A percentile compares a stretch with the other conserved stretches of the same genome.
phyloP scores from a whole-genome alignment of 2,329 filamentous ascomycete species.

The Leptographium galeiforme region DNA sequence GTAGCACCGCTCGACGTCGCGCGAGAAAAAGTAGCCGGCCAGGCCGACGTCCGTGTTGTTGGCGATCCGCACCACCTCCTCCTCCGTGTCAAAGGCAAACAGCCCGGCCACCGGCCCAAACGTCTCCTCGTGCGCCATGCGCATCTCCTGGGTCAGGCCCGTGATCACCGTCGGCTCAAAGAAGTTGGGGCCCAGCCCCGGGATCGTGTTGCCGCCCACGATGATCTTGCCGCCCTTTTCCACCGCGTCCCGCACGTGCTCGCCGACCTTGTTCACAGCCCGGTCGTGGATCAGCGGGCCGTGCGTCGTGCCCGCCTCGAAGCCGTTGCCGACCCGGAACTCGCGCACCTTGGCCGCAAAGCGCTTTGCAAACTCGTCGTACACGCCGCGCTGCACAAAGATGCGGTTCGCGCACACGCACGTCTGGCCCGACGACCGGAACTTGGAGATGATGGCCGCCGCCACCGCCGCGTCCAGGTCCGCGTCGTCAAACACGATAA shows the following conservation, averaged over 20 bases:
- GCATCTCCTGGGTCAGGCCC: conserved; percentile 77
- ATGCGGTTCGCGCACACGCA: conserved; percentile 84
- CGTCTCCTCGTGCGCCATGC: conserved; percentile 75
- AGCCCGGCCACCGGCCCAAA: conserved; percentile 89
- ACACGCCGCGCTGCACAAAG: conserved; percentile 65
- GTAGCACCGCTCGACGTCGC: conserved; percentile 43
- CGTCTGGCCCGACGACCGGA: conserved; percentile 88
- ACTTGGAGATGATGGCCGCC: conserved; percentile 77
- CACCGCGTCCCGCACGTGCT: conserved; percentile 67
- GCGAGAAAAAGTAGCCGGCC: conserved; percentile 85
- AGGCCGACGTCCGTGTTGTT: conserved; percentile 77
- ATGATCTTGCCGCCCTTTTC: conserved; percentile 64
- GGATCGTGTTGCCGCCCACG: conserved; percentile 59
- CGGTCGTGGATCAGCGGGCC: conserved; percentile 77
- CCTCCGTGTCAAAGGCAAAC: conserved; percentile 79
- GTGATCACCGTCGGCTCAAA: conserved; percentile 82
- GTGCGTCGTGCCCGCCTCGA: conserved; percentile 57
- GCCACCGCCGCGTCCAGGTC: conserved; percentile 74
- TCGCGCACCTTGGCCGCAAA: conserved; percentile 57
- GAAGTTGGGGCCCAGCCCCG: conserved; percentile 71
- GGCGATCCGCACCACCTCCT: conserved; percentile 72
- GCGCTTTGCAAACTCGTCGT: conserved; percentile 57
- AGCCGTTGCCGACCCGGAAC: conserved; percentile 71
- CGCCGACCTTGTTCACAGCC: conserved; percentile 65
- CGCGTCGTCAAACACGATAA: conserved; percentile 94